Percentiles rank a stretch among this genome's conserved stretches.
Evolutionary conservation across 192 early-diverging fungal genomes (phyloP).

Genomic region (Podila verticillata): DNA sequence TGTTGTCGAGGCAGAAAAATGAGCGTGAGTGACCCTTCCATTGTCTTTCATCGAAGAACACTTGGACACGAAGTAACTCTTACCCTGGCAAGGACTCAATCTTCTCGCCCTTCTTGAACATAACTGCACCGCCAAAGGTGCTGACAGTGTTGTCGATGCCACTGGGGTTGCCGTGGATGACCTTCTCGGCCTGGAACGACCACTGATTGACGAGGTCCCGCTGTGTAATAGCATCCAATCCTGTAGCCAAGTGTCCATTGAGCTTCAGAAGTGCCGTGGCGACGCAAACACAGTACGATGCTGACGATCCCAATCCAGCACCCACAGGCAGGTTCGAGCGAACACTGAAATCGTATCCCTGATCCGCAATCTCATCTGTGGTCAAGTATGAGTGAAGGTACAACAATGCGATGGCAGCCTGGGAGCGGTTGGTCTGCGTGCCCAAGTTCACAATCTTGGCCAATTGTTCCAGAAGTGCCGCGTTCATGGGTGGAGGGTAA

Average conservation of each 20-base stretch:
- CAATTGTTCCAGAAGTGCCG: conserved; percentile 31
- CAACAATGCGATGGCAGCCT: conserved; percentile 65
- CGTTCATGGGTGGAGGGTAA: conserved; percentile 50
- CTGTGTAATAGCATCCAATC: conserved; percentile 7
- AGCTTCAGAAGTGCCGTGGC: conserved; percentile 76
- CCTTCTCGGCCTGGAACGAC: conserved; percentile 92
- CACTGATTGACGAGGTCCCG: conserved; percentile 81
- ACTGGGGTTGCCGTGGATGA: conserved; percentile 95
- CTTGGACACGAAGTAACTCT: background rate
- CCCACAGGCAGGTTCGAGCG: conserved; percentile 88
- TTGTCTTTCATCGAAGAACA: background rate
- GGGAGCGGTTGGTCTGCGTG: conserved; percentile 30
- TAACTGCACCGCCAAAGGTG: conserved; percentile 74
- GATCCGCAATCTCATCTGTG: conserved; percentile 22
- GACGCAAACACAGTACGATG: conserved; percentile 85
- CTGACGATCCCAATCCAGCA: conserved; percentile 96
- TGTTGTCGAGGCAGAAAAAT: background rate
- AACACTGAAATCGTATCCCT: conserved; percentile 71
- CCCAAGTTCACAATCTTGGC: conserved; percentile 41
- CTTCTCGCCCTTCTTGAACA: conserved; percentile 48
- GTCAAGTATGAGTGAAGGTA: conserved; percentile 73
- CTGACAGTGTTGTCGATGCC: conserved; percentile 95
- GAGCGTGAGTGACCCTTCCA: background rate
- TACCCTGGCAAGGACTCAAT: conserved; percentile 50
- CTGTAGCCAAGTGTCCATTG: conserved; percentile 31